Percentiles rank a stretch among this genome's conserved stretches.
Evolutionary conservation across 1,284 basidiomycete genomes (phyloP).

Genomic region (Mycosarcoma maydis): DNA sequence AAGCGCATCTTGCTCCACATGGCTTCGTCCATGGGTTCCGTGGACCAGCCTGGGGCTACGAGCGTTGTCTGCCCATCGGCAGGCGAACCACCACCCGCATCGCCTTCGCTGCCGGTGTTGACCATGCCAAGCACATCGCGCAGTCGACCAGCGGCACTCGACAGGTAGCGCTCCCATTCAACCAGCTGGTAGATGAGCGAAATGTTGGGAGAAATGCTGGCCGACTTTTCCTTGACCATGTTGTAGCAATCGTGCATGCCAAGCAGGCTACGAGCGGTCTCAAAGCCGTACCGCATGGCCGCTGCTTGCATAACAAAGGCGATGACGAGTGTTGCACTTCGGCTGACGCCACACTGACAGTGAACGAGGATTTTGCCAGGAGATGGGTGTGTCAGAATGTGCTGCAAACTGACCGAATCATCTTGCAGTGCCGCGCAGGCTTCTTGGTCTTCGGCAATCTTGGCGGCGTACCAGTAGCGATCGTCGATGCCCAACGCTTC

Average conservation of each 20-base stretch:
- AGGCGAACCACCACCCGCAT: not conserved
- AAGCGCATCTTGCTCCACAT: slow-evolving; percentile 61
- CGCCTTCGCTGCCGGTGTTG: not conserved
- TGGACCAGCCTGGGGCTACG: slow-evolving; percentile 46
- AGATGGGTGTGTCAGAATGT: slow-evolving; percentile 18
- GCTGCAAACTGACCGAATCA: slow-evolving; percentile 17
- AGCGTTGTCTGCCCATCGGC: slow-evolving; percentile 1
- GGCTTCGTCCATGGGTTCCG: slow-evolving; percentile 59
- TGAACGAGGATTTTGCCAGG: slow-evolving; percentile 58
- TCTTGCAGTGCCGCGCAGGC: slow-evolving; percentile 69
- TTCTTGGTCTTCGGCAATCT: slow-evolving; percentile 70
- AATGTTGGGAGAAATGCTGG: slow-evolving; percentile 75
- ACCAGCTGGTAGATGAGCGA: slow-evolving; percentile 95
- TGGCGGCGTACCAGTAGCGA: slow-evolving; percentile 35
- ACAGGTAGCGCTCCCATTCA: slow-evolving; percentile 86
- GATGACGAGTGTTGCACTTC: slow-evolving; percentile 90
- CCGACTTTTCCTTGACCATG: slow-evolving; percentile 72
- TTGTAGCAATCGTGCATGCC: slow-evolving; percentile 92
- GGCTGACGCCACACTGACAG: slow-evolving; percentile 89
- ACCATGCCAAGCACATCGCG: slow-evolving; percentile 35
- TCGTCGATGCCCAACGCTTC: slow-evolving; percentile 74
- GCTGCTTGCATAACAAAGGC: slow-evolving; percentile 95
- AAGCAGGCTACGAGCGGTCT: slow-evolving; percentile 40
- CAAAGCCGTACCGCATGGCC: slow-evolving; percentile 72
- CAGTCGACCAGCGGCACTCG: slow-evolving; percentile 39